Conservation (phyloP, 495 filamentous ascomycete species). For the Evansstolkia leycettana region DNA sequence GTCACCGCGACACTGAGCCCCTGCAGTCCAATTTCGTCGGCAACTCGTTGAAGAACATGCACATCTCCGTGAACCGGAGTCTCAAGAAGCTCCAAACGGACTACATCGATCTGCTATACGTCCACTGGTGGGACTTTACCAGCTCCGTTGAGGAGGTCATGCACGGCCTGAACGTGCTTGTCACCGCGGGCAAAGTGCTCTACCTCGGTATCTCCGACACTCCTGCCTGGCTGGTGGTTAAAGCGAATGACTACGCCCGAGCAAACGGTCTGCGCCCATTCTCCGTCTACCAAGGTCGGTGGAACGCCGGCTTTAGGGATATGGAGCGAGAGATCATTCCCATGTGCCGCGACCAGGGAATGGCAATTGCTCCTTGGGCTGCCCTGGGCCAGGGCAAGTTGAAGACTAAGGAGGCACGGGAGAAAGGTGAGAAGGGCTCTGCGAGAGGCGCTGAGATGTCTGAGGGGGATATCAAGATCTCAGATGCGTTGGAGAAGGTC, state of each 20-base stretch:
- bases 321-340: conserved; percentile 47
- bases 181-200: conserved; percentile 45
- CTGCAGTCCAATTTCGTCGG: conserved; percentile 42
- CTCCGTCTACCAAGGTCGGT: conserved; percentile 51
- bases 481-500: conserved; percentile 36
- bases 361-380: conserved; percentile 48
- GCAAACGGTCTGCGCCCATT: conserved; percentile 49
- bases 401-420: conserved; percentile 24
- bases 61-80: conserved; percentile 39
- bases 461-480: conserved; percentile 30
- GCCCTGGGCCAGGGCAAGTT: conserved; percentile 42
- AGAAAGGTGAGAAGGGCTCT: conserved; percentile 18
- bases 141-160: conserved; percentile 51
- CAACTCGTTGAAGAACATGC: conserved; percentile 41
- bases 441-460: conserved; percentile 11
- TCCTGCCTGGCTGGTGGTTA: conserved; percentile 51
- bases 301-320: conserved; percentile 41
- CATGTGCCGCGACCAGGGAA: conserved; percentile 42
- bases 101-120: conserved; percentile 51
- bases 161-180: conserved; percentile 44
- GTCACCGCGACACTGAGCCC: conserved; percentile 23
- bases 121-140: conserved; percentile 50
- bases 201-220: conserved; percentile 53
- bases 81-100: conserved; percentile 51
- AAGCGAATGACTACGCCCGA: conserved; percentile 48